A percentile compares a stretch with the other conserved stretches of the same genome.
Conservation (phyloP, 2,329 filamentous ascomycete genomes). For the Rutstroemia sp. region DNA sequence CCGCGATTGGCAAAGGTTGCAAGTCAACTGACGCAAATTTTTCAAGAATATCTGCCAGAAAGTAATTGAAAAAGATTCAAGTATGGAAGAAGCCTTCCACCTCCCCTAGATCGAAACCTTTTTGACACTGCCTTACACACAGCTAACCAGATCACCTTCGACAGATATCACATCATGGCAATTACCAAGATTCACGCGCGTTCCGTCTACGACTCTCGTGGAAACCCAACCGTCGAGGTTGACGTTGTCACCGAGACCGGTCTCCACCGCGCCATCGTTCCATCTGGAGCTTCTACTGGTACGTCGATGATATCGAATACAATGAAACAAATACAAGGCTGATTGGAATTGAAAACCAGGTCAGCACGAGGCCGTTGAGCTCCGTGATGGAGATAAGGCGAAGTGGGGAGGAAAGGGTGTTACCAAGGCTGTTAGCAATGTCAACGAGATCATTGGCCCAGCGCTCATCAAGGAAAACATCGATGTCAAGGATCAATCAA, state of each 20-base stretch:
- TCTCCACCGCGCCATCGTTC: slow-evolving; percentile 94
- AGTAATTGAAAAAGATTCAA: slow-evolving; percentile 13
- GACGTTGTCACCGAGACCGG: slow-evolving; percentile 94
- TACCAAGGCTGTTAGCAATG: slow-evolving; percentile 76
- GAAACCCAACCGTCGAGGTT: slow-evolving; percentile 98
- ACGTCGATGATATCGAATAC: slow-evolving; percentile 33
- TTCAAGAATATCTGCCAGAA: slow-evolving; percentile 6
- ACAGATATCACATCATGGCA: slow-evolving; percentile 58
- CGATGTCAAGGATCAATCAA: slow-evolving; percentile 80
- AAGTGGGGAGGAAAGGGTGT: slow-evolving; percentile 88
- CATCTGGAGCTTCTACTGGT: slow-evolving; percentile 94
- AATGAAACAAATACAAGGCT: slow-evolving; percentile 13
- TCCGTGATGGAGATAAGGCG: slow-evolving; percentile 81
- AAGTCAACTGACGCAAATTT: slow-evolving; percentile 18
- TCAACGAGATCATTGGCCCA: slow-evolving; percentile 74
- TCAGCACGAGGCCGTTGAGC: slow-evolving; percentile 85
- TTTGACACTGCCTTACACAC: background rate
- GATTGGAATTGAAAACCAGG: slow-evolving; percentile 40
- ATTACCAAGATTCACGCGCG: slow-evolving; percentile 87
- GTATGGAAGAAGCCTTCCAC: slow-evolving; percentile 3
- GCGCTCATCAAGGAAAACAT: slow-evolving; percentile 75
- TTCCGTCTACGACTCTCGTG: slow-evolving; percentile 96
- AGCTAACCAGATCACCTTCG: slow-evolving; percentile 15
- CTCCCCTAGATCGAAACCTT: background rate
- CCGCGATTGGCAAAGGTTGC: slow-evolving; percentile 9